Evolutionary conservation across 768 basidiomycete genomes (phyloP).

Genomic region (Collybia mongolica): DNA sequence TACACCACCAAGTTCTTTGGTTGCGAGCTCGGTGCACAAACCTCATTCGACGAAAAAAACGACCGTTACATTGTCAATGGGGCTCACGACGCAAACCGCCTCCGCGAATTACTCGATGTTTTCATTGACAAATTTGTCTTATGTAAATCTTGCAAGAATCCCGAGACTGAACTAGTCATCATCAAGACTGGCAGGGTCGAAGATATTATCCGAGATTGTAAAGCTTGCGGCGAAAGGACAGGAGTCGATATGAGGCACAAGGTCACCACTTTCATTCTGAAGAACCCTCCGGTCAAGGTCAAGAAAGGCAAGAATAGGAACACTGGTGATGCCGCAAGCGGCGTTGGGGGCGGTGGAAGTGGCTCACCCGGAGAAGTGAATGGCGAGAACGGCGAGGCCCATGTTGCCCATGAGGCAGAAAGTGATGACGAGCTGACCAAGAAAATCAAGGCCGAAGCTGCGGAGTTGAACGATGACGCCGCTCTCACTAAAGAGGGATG

Average conservation of each 20-base stretch:
- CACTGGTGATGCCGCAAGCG: constrained; percentile 24
- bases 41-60: constrained; percentile 93
- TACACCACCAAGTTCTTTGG: constrained; percentile 99
- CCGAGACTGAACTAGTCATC: constrained; percentile 94
- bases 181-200: constrained; percentile 80
- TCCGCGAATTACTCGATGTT: constrained; percentile 91
- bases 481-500: constrained; percentile 73
- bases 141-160: constrained; percentile 97
- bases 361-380: constrained; percentile 14
- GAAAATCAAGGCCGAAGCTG: constrained; percentile 91
- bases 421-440: constrained; percentile 87
- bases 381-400: constrained; percentile 36
- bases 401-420: constrained; percentile 57
- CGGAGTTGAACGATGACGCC: constrained; percentile 65
- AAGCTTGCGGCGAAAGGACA: constrained; percentile 94
- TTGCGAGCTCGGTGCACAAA: constrained; percentile 97
- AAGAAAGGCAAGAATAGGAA: constrained; percentile 72
- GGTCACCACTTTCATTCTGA: constrained; percentile 92
- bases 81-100: constrained; percentile 85
- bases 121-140: constrained; percentile 99
- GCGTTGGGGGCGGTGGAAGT: constrained; percentile 20
- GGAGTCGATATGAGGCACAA: constrained; percentile 96
- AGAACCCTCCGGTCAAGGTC: constrained; percentile 92
- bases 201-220: constrained; percentile 93
- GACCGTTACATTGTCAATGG: constrained; percentile 99